Conservation (phyloP, 2,329 filamentous ascomycete genomes). For the Bipolaris victoriae region DNA sequence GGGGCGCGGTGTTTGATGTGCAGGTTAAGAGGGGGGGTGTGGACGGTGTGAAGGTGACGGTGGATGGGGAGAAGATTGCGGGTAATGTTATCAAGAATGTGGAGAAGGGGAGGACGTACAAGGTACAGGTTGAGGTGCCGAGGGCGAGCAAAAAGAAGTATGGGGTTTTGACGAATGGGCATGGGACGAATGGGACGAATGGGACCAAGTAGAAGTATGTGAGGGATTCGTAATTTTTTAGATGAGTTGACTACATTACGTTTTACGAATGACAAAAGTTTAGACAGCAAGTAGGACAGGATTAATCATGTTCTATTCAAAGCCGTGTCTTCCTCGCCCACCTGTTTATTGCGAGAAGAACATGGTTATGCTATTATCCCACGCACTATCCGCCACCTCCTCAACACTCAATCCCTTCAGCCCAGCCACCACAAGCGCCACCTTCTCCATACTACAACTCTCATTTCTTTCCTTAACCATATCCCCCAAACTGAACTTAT, state of each 20-base stretch:
- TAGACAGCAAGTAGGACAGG: too few relatives aligned
- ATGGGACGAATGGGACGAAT: neutral
- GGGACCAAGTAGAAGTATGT: neutral
- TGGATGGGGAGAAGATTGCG: slow-evolving; percentile 50
- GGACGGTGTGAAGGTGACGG: slow-evolving; percentile 50
- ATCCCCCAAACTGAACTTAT: slow-evolving; percentile 54
- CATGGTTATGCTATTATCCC: slow-evolving; percentile 43
- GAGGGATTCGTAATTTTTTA: too few relatives aligned
- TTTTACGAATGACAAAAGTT: neutral
- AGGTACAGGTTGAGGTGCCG: slow-evolving; percentile 51
- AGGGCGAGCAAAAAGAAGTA: slow-evolving; percentile 14
- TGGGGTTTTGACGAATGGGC: slow-evolving; percentile 2
- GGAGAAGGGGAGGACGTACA: slow-evolving; percentile 54
- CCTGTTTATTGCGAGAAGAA: slow-evolving; percentile 3
- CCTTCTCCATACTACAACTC: slow-evolving; percentile 56
- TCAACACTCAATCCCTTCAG: slow-evolving; percentile 54
- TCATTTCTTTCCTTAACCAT: slow-evolving; percentile 62
- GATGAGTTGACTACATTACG: neutral
- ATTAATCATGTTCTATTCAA: too few relatives aligned
- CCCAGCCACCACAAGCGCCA: slow-evolving; percentile 58
- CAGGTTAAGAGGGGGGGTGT: slow-evolving; percentile 54
- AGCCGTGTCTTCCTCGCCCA: too few relatives aligned
- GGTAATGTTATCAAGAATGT: slow-evolving; percentile 53
- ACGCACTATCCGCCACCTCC: slow-evolving; percentile 52
- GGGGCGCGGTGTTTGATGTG: slow-evolving; percentile 58